Evolutionary conservation across 2,329 filamentous ascomycete species (phyloP).

Genomic region (Rhytidhysteron rufulum): DNA sequence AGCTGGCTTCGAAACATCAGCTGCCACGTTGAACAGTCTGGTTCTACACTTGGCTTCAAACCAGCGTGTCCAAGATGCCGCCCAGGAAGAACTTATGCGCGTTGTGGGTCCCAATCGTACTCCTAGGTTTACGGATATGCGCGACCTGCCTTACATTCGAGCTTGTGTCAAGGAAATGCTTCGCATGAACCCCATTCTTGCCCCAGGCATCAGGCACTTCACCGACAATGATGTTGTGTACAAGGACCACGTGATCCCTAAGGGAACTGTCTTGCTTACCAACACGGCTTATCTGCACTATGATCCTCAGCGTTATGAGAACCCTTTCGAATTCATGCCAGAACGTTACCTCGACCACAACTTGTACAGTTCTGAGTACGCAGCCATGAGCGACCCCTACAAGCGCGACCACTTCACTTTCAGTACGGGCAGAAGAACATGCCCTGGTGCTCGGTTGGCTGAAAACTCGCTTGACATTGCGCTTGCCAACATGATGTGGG

Average conservation of each 20-base stretch:
- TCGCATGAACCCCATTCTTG: slow-evolving; percentile 22
- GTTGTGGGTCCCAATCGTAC: slow-evolving; percentile 14
- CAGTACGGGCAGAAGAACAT: slow-evolving; percentile 19
- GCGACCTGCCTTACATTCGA: slow-evolving; percentile 22
- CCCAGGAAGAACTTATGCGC: slow-evolving; percentile 19
- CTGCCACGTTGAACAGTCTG: slow-evolving; percentile 31
- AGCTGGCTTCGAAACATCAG: slow-evolving; percentile 39
- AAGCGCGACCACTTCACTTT: slow-evolving; percentile 22
- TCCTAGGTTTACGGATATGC: slow-evolving; percentile 17
- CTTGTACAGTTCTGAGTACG: slow-evolving; percentile 13
- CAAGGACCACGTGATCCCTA: slow-evolving; percentile 30
- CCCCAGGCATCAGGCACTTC: slow-evolving; percentile 16
- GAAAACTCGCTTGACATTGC: slow-evolving; percentile 18
- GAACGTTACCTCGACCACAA: slow-evolving; percentile 21
- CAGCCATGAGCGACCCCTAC: slow-evolving; percentile 18
- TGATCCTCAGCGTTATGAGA: slow-evolving; percentile 17
- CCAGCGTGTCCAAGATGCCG: slow-evolving; percentile 14
- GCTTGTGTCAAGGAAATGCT: slow-evolving; percentile 26
- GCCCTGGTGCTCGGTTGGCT: slow-evolving; percentile 20
- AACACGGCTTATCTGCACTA: slow-evolving; percentile 20
- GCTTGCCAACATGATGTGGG: slow-evolving; percentile 20
- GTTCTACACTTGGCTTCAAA: slow-evolving; percentile 27
- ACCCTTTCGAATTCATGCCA: slow-evolving; percentile 26
- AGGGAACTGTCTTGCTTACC: slow-evolving; percentile 22
- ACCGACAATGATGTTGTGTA: slow-evolving; percentile 23